phyloP scores from a whole-genome alignment of 1,139 yeast species.

The Kluyveromyces marxianus region DNA sequence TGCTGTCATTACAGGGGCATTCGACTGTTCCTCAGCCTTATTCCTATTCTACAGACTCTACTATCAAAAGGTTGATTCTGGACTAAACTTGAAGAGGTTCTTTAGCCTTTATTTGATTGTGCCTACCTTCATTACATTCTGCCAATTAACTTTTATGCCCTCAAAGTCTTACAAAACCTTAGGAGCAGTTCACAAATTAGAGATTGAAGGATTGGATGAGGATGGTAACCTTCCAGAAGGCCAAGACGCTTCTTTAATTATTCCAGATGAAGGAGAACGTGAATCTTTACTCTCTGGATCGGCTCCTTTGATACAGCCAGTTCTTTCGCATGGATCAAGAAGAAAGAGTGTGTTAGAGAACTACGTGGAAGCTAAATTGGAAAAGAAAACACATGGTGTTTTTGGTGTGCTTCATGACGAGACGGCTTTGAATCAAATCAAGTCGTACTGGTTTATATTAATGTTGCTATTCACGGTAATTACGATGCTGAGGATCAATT shows the following conservation, averaged over 20 bases:
- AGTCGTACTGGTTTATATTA: constrained; percentile 69
- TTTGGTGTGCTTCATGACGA: constrained; percentile 79
- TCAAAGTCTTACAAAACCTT: constrained; percentile 62
- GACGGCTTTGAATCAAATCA: constrained; percentile 54
- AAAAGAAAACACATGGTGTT: constrained; percentile 58
- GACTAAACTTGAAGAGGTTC: constrained; percentile 43
- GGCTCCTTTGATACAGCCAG: constrained; percentile 9
- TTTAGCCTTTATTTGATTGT: constrained; percentile 61
- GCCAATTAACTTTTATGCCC: constrained; percentile 79
- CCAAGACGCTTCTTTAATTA: constrained; percentile 26
- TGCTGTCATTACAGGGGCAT: constrained; percentile 69
- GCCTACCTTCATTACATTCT: constrained; percentile 63
- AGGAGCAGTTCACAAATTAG: constrained; percentile 58
- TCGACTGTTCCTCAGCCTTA: constrained; percentile 70
- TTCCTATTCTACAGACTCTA: constrained; percentile 58
- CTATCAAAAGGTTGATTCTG: constrained; percentile 39
- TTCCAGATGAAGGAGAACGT: constrained; percentile 27
- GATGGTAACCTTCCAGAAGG: constrained; percentile 31
- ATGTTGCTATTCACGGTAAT: constrained; percentile 74
- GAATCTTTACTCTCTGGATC: constrained; percentile 22
- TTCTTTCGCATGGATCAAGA: constrained; percentile 20
- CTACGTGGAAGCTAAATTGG: constrained; percentile 47
- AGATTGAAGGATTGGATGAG: constrained; percentile 65
- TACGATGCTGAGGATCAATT: constrained; percentile 86
- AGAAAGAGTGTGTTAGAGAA: constrained; percentile 55